Base-by-base conservation (phyloP, 2,329 filamentous ascomycete genomes). In the Aspergillus clavatus region DNA sequence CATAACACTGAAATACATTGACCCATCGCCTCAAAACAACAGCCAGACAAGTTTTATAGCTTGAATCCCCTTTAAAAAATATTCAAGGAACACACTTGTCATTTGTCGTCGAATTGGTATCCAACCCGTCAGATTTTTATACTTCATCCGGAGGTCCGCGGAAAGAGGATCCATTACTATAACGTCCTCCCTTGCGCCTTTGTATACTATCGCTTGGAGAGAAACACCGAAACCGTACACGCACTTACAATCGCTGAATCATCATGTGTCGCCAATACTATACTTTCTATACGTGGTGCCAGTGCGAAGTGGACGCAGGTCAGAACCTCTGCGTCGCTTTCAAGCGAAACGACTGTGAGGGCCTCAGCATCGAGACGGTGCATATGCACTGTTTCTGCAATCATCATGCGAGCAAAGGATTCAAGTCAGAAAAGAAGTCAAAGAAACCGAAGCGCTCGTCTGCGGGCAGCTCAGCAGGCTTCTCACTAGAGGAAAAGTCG, bases 361-460 rank as follows among this genome's bases (percentile, higher is more conserved):
- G 61, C 1, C 39, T 66, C 12, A 59, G 55, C 27, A 48, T 63
- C n/a, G 62, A 69, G 40, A 65, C 61, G 2, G 63, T 68, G 2
- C 63, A 62, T 31, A 62, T 69, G 64, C 63, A 69, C 35, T 68
- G 65, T 42, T 69, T 66, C 54, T 69, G 66, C 51, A 54, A 65
- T 44, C 49, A 50, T 2, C 66, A 69, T 36, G 65, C 63, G 21
- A 62, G 56, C 7, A 62, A 48, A 16, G 55, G 56, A 19, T 68
- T 63, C 51, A 60, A 55, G 47, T 54, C 57, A 2, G 59, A 65
- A 54, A 60, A 60, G 27, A 60, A 63, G 43, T 56, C 46, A n/a
- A 54, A 55, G 45, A 61, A 59, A 46, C 43, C 44, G 33, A 47
- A 48, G 26, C 43, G 40, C 31, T 19, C 16, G 8, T 35, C 31